These are phyloP conservation scores for Coniochaeta sp. DNA, from an alignment of 2,329 filamentous ascomycete species.

Conservation along the genomic window DNA sequence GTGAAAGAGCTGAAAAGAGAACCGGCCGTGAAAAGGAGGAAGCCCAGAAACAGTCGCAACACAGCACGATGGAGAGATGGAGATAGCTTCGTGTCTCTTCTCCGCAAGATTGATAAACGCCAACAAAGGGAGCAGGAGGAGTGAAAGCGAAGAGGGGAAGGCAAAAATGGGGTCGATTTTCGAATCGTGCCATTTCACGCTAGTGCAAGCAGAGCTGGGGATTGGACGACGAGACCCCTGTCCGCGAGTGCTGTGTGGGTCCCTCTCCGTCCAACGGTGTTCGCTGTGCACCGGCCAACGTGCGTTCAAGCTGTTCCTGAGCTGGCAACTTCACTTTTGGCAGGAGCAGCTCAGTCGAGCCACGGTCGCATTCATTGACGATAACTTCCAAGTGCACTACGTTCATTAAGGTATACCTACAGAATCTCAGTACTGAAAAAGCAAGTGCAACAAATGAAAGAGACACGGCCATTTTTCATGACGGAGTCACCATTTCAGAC, in stretches of 20 bases:
- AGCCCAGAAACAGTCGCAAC: conserved; percentile 30
- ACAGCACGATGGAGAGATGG: conserved; percentile 29
- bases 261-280: background rate
- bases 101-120: conserved; percentile 22
- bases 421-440: too few species aligned
- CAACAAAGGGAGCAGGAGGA: conserved; percentile 12
- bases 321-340: too few species aligned
- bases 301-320: too few species aligned
- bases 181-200: conserved; percentile 2
- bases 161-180: conserved; percentile 8
- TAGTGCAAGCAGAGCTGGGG: background rate
- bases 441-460: too few species aligned
- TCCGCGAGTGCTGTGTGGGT: background rate
- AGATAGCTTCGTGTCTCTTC: conserved; percentile 24
- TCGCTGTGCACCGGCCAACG: too few species aligned
- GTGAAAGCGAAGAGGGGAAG: conserved; percentile 12
- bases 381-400: too few species aligned
- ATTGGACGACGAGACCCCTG: background rate
- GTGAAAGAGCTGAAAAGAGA: conserved; percentile 32
- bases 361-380: too few species aligned
- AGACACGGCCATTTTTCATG: too few species aligned
- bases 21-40: conserved; percentile 33
- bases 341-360: too few species aligned
- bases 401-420: too few species aligned
- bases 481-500: too few species aligned